These are phyloP conservation scores for Kluyveromyces nonfermentans DNA, from an alignment of 805 yeast genomes.

Conservation along the genomic window DNA sequence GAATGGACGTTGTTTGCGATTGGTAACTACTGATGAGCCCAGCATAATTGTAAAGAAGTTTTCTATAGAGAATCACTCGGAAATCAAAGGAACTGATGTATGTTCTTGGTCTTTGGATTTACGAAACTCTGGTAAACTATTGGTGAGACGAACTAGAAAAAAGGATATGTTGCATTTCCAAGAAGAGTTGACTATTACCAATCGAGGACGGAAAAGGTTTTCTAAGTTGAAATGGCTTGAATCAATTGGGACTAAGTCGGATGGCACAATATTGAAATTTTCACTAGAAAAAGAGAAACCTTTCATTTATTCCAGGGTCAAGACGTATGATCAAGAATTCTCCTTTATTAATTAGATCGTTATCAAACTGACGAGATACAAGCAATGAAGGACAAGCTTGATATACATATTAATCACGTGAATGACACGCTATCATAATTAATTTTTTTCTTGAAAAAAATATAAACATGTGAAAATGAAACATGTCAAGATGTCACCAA, in stretches of 20 bases:
- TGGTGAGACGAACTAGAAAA: constrained; percentile 39
- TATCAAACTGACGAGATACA: no score
- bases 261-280: constrained; percentile 47
- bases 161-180: constrained; percentile 52
- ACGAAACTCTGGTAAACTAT: constrained; percentile 45
- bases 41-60: constrained; percentile 50
- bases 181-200: constrained; percentile 51
- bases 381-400: no score
- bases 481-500: neutral
- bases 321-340: constrained; percentile 18
- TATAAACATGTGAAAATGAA: neutral
- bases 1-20: constrained; percentile 64
- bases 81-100: constrained; percentile 29
- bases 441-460: neutral
- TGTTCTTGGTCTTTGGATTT: constrained; percentile 53
- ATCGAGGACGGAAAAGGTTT: constrained; percentile 53
- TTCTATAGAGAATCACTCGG: constrained; percentile 24
- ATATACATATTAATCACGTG: neutral
- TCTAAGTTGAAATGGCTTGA: constrained; percentile 65
- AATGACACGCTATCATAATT: neutral
- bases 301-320: constrained; percentile 65
- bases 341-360: no score
- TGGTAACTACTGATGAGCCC: constrained; percentile 69
- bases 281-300: constrained; percentile 65
- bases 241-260: constrained; percentile 50